These are phyloP conservation scores for Sphaerulina vaccinii DNA, from an alignment of 2,329 filamentous ascomycete species.

Conservation along the genomic window DNA sequence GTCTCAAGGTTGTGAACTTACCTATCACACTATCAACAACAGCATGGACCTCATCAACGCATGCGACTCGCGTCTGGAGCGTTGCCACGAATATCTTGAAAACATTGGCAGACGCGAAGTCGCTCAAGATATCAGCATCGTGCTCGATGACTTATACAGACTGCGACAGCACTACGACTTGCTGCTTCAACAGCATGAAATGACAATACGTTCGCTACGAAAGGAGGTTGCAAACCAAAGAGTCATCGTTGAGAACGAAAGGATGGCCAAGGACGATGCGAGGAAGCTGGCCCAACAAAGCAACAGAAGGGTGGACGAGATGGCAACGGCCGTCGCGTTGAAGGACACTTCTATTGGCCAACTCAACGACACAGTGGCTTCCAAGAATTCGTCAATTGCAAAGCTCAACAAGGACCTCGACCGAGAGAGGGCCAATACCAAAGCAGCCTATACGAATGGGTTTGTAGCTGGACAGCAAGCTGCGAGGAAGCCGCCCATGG, in stretches of 20 bases:
- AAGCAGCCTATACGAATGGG: background rate
- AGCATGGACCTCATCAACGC: background rate
- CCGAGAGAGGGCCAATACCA: background rate
- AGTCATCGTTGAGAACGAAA: background rate
- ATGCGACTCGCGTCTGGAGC: background rate
- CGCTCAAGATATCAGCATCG: background rate
- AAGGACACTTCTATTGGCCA: background rate
- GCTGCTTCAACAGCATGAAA: background rate
- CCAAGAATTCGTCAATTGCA: background rate
- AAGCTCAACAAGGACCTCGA: background rate
- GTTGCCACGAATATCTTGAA: background rate
- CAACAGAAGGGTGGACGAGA: too few relatives aligned
- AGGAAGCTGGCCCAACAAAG: background rate
- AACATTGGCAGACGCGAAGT: background rate
- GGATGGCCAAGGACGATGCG: background rate
- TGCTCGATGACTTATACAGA: background rate
- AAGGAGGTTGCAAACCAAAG: background rate
- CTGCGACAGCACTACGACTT: background rate
- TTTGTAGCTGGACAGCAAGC: background rate
- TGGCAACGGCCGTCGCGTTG: background rate
- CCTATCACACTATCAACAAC: background rate
- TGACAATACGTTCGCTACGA: background rate
- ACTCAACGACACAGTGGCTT: background rate
- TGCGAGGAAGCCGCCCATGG: background rate
- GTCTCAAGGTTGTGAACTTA: too few relatives aligned